Percentiles rank a stretch among this genome's conserved stretches.
phyloP scores from a whole-genome alignment of 1,284 basidiomycete species.

The Cutaneotrichosporon mucoides region DNA sequence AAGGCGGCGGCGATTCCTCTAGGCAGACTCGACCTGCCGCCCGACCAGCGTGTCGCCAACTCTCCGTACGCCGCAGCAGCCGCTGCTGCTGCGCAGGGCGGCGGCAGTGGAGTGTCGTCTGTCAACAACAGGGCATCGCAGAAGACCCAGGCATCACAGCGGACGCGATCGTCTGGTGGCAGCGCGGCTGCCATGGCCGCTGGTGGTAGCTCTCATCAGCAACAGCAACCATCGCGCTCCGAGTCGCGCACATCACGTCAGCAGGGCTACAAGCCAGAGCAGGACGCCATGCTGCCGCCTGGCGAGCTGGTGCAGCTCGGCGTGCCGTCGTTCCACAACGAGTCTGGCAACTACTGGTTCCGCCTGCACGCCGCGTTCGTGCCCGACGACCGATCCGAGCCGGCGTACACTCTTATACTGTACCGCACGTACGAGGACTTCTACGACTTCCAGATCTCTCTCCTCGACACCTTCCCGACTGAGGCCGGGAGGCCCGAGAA shows the following conservation, averaged over 20 bases:
- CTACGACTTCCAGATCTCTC: constrained; percentile 90
- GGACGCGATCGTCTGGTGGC: constrained; percentile 1
- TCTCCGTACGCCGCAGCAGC: constrained; percentile 36
- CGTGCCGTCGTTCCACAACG: constrained; percentile 93
- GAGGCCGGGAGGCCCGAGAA: constrained; percentile 70
- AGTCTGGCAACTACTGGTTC: constrained; percentile 97
- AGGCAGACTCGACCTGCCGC: constrained; percentile 73
- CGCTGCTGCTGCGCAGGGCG: not conserved
- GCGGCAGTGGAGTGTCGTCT: not conserved
- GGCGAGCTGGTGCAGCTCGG: constrained; percentile 84
- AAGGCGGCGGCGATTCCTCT: constrained; percentile 94
- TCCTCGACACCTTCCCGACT: constrained; percentile 78
- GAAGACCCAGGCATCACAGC: constrained; percentile 25
- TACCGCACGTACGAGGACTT: constrained; percentile 98
- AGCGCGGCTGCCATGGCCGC: not conserved
- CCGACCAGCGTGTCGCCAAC: constrained; percentile 45
- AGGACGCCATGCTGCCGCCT: constrained; percentile 57
- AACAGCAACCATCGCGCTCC: not conserved
- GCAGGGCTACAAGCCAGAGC: constrained; percentile 33
- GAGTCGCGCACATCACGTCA: not conserved
- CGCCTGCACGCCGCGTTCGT: constrained; percentile 83
- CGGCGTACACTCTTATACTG: constrained; percentile 76
- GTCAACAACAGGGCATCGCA: constrained; percentile 20
- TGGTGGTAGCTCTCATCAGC: not conserved
- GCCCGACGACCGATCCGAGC: constrained; percentile 63